A percentile compares a stretch with the other conserved stretches of the same genome.
These are phyloP conservation scores for Pelargonium australe DNA, from an alignment of 441 rosid species.

Conservation along the genomic window DNA sequence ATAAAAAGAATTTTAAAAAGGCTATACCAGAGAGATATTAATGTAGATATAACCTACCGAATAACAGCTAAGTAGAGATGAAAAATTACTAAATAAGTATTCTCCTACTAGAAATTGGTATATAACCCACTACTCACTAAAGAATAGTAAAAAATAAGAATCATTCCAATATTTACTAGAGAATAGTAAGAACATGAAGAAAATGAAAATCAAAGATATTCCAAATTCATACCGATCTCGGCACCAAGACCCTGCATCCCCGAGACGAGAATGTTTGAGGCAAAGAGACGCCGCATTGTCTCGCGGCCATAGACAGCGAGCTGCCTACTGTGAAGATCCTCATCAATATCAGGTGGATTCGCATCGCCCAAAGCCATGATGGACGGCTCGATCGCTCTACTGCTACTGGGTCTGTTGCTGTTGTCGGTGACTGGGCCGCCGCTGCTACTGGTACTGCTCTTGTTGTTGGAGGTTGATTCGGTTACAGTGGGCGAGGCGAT, in stretches of 20 bases:
- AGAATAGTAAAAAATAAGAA: not conserved
- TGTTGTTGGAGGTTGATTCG: constrained; percentile 21
- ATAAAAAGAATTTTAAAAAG: too few species aligned
- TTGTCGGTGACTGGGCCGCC: constrained; percentile 15
- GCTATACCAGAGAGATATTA: too few species aligned
- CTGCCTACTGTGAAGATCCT: constrained; percentile 92
- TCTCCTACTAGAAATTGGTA: too few species aligned
- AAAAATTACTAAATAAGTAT: too few species aligned
- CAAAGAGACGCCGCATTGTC: constrained; percentile 83
- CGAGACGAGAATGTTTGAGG: constrained; percentile 68
- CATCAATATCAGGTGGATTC: constrained; percentile 66
- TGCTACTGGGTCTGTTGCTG: constrained; percentile 13
- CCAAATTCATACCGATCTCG: constrained; percentile 57
- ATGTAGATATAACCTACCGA: too few species aligned
- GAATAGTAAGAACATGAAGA: not conserved
- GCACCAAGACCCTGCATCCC: constrained; percentile 90
- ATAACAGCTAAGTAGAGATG: too few species aligned
- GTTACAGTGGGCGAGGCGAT: constrained; percentile 21
- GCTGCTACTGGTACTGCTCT: constrained; percentile 14
- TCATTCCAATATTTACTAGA: not conserved
- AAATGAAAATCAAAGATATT: not conserved
- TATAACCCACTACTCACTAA: too few species aligned
- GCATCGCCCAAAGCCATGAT: constrained; percentile 66
- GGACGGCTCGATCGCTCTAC: constrained; percentile 18
- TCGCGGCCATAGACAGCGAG: constrained; percentile 94